phyloP scores from a whole-genome alignment of 345 rosid species.

The Citrus medica region DNA sequence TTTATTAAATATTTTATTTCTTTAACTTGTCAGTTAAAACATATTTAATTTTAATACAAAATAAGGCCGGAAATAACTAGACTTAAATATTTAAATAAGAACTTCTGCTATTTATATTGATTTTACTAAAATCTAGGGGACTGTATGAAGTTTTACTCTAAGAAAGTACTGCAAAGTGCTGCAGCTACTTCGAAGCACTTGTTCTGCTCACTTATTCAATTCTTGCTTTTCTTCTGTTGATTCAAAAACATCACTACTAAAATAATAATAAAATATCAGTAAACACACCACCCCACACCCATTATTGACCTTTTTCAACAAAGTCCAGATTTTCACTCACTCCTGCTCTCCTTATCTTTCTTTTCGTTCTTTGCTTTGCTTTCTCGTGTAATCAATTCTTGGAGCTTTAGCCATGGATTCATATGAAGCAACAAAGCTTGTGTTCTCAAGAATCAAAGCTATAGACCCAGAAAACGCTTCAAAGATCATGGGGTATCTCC shows the following conservation, averaged over 20 bases:
- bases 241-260: constrained; percentile 16
- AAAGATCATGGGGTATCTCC: constrained; percentile 63
- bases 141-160: not conserved
- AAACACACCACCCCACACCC: not conserved
- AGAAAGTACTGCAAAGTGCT: no score
- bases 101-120: no score
- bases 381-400: not conserved
- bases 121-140: not conserved
- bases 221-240: not conserved
- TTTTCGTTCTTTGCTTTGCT: not conserved
- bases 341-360: not conserved
- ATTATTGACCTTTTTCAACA: constrained; percentile 29
- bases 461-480: constrained; percentile 65
- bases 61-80: fast-evolving
- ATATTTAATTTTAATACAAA: fast-evolving
- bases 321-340: constrained; percentile 24
- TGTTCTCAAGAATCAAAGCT: constrained; percentile 53
- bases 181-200: not conserved
- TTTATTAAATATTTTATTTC: no score
- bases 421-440: constrained; percentile 57
- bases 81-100: no score
- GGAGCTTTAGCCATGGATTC: constrained; percentile 40
- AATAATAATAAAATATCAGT: constrained; percentile 3
- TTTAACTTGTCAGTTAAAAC: no score
- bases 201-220: not conserved